Conservation (phyloP, 2,329 filamentous ascomycete genomes). For the Acephala macrosclerotiorum region DNA sequence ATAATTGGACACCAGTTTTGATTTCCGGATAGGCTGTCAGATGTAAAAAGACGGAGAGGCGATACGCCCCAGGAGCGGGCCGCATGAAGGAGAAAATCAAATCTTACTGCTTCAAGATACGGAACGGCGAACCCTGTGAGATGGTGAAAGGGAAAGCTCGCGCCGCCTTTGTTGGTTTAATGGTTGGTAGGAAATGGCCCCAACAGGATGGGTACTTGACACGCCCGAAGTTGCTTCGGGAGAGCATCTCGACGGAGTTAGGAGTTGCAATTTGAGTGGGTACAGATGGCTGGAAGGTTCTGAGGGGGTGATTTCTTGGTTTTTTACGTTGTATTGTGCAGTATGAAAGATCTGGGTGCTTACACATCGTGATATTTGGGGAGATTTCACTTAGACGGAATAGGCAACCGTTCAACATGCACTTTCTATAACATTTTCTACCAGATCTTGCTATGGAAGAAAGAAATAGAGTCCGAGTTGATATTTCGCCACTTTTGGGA, state of each 20-base stretch:
- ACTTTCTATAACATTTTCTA: not conserved
- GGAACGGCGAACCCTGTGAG: not conserved
- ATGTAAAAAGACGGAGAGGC: not conserved
- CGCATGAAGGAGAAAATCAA: constrained; percentile 7
- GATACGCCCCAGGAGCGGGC: constrained; percentile 19
- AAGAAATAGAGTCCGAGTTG: not conserved
- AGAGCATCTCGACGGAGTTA: not conserved
- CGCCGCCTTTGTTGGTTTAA: constrained; percentile 2
- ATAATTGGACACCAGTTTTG: not conserved
- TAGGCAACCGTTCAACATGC: constrained; percentile 1
- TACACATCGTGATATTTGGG: not conserved
- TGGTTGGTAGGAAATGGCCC: constrained; percentile 11
- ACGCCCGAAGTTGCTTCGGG: not conserved
- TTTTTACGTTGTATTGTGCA: not conserved
- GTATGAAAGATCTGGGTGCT: not conserved
- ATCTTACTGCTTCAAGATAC: constrained; percentile 5
- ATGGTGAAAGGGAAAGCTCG: not conserved
- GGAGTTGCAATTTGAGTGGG: not conserved
- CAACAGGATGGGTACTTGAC: not conserved
- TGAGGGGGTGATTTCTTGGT: not conserved
- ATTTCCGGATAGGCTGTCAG: not conserved
- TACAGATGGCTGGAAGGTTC: not conserved
- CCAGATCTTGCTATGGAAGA: not conserved
- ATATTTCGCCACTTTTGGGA: not conserved
- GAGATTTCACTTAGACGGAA: not conserved